These are phyloP conservation scores for Neonectria magnoliae DNA, from an alignment of 2,329 filamentous ascomycete genomes.

Conservation along the genomic window DNA sequence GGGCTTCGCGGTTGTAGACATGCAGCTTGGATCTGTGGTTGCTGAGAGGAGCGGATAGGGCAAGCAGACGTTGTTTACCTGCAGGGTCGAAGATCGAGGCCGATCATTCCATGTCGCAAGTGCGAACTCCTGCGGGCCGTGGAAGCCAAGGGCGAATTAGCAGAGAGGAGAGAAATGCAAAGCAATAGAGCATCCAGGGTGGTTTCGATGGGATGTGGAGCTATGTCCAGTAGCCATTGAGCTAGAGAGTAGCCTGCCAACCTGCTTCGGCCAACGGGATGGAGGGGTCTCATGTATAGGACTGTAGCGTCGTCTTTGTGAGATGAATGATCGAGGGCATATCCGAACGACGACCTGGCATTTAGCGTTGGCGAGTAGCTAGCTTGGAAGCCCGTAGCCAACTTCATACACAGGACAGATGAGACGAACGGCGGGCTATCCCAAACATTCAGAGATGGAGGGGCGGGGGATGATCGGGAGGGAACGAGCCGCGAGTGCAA, in stretches of 20 bases:
- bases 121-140: constrained; percentile 23
- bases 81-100: constrained; percentile 17
- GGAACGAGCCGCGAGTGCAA: constrained; percentile 29
- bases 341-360: not conserved
- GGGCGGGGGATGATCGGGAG: constrained; percentile 30
- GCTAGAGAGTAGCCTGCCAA: constrained; percentile 15
- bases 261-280: constrained; percentile 16
- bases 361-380: not conserved
- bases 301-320: not conserved
- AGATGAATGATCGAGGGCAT: constrained; percentile 15
- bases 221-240: constrained; percentile 13
- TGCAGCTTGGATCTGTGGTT: not conserved
- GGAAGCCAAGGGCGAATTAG: constrained; percentile 7
- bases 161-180: not conserved
- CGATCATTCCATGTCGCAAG: constrained; percentile 11
- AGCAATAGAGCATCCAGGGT: constrained; percentile 4
- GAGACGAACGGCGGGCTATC: constrained; percentile 9
- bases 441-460: constrained; percentile 6
- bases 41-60: constrained; percentile 3
- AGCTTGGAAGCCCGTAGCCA: not conserved
- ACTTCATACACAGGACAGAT: not conserved
- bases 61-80: constrained; percentile 10
- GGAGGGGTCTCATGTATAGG: constrained; percentile 4
- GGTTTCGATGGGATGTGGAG: constrained; percentile 10
- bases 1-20: constrained; percentile 1